Percentiles rank a stretch among this genome's conserved stretches.
These are phyloP conservation scores for Lodderomyces margitis DNA, from an alignment of 1,139 yeast species.

Conservation along the genomic window DNA sequence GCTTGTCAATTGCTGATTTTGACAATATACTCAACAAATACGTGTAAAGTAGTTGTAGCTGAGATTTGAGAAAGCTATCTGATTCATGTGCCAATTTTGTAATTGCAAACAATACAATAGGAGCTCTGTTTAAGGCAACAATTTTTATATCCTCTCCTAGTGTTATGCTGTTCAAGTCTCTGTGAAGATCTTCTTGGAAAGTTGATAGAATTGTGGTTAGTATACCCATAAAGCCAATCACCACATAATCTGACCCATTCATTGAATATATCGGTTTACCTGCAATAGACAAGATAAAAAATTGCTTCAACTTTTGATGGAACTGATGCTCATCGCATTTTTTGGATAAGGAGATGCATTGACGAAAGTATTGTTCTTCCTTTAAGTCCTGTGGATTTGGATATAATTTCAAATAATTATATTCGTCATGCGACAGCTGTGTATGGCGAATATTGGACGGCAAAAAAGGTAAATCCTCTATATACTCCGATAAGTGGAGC, in stretches of 20 bases:
- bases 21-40: slow-evolving; percentile 81
- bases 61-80: slow-evolving; percentile 45
- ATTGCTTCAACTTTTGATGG: slow-evolving; percentile 57
- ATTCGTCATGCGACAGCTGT: background rate
- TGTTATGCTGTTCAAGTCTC: slow-evolving; percentile 28
- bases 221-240: slow-evolving; percentile 73
- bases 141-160: slow-evolving; percentile 45
- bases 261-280: slow-evolving; percentile 91
- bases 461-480: slow-evolving; percentile 8
- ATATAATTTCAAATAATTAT: slow-evolving; percentile 5
- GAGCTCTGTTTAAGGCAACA: slow-evolving; percentile 61
- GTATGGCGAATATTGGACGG: slow-evolving; percentile 1
- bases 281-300: slow-evolving; percentile 81
- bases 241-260: slow-evolving; percentile 70
- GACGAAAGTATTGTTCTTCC: slow-evolving; percentile 17
- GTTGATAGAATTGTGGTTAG: slow-evolving; percentile 66
- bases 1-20: slow-evolving; percentile 65
- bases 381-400: slow-evolving; percentile 4
- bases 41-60: slow-evolving; percentile 71
- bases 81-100: slow-evolving; percentile 46
- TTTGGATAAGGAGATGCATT: slow-evolving; percentile 25
- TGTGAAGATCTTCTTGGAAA: slow-evolving; percentile 45
- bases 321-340: slow-evolving; percentile 27
- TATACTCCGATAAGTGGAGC: slow-evolving; percentile 8
- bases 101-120: slow-evolving; percentile 73